A percentile compares a stretch with the other conserved stretches of the same genome.
Evolutionary conservation across 2,329 filamentous ascomycete genomes (phyloP).

Genomic region (Exserohilum rostratum): DNA sequence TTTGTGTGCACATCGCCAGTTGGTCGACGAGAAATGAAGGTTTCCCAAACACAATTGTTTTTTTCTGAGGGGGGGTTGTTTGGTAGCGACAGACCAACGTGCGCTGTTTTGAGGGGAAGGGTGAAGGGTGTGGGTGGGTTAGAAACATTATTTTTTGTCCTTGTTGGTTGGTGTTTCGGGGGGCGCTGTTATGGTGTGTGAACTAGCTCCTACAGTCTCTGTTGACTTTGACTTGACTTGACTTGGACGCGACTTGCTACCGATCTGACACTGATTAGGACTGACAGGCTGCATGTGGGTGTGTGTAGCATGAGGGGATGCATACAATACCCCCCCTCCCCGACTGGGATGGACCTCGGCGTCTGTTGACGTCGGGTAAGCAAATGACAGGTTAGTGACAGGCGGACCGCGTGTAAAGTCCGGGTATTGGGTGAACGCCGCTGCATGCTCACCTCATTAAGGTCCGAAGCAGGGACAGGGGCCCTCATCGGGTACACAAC

Average conservation of each 20-base stretch:
- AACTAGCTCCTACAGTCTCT: too few relatives aligned
- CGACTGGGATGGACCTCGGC: conserved; percentile 15
- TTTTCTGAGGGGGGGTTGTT: too few relatives aligned
- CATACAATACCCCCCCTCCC: background rate
- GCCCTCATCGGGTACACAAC: conserved; percentile 22
- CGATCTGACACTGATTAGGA: conserved; percentile 12
- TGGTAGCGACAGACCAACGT: too few relatives aligned
- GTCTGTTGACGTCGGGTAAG: conserved; percentile 24
- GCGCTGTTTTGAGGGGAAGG: too few relatives aligned
- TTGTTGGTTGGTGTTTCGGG: too few relatives aligned
- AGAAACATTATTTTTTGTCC: too few relatives aligned
- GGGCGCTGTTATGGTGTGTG: too few relatives aligned
- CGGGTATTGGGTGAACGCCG: conserved; percentile 23
- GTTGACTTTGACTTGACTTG: too few relatives aligned
- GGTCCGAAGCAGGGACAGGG: conserved; percentile 20
- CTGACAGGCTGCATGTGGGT: conserved; percentile 25
- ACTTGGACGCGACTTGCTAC: too few relatives aligned
- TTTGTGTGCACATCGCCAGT: conserved; percentile 5
- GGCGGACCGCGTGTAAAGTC: conserved; percentile 15
- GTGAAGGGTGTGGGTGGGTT: too few relatives aligned
- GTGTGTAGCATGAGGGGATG: background rate
- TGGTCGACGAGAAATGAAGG: conserved; percentile 11
- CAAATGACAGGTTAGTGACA: conserved; percentile 31
- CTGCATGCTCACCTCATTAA: conserved; percentile 13
- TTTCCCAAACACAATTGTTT: conserved; percentile 6